Conservation (phyloP, 129 eudicot genomes). For the Escallonia herrerae region DNA sequence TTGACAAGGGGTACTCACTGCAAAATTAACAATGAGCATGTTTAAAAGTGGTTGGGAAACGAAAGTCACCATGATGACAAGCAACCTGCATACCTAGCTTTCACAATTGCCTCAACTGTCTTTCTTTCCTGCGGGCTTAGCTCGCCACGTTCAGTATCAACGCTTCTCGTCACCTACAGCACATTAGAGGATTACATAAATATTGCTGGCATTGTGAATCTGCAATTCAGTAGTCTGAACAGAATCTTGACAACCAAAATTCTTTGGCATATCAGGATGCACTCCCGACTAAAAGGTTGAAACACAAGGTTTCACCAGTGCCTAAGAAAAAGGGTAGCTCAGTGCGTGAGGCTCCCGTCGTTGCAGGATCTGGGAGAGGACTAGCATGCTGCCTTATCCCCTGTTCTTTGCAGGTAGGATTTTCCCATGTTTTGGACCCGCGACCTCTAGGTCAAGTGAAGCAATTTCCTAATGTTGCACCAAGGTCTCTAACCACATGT, state of each 20-base stretch:
- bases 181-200: not conserved
- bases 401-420: too few species aligned
- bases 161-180: slow-evolving; percentile 87
- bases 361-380: too few species aligned
- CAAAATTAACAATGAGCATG: slow-evolving; percentile 5
- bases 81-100: slow-evolving; percentile 59
- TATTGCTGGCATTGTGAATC: not conserved
- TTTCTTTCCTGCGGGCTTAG: slow-evolving; percentile 76
- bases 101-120: slow-evolving; percentile 89
- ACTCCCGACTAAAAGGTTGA: too few species aligned
- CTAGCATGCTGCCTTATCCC: too few species aligned
- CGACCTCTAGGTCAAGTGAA: too few species aligned
- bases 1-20: slow-evolving; percentile 88
- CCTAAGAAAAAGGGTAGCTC: too few species aligned
- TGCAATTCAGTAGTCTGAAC: not conserved
- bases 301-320: not conserved
- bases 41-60: not conserved
- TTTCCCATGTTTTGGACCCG: too few species aligned
- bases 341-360: too few species aligned
- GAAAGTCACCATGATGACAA: not conserved
- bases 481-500: not conserved
- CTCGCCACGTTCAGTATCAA: slow-evolving; percentile 68
- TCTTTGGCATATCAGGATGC: not conserved
- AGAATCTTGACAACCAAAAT: not conserved
- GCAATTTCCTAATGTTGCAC: too few species aligned